These are phyloP conservation scores for Saccharomycopsis fermentans DNA, from an alignment of 805 yeast species.

Conservation along the genomic window DNA sequence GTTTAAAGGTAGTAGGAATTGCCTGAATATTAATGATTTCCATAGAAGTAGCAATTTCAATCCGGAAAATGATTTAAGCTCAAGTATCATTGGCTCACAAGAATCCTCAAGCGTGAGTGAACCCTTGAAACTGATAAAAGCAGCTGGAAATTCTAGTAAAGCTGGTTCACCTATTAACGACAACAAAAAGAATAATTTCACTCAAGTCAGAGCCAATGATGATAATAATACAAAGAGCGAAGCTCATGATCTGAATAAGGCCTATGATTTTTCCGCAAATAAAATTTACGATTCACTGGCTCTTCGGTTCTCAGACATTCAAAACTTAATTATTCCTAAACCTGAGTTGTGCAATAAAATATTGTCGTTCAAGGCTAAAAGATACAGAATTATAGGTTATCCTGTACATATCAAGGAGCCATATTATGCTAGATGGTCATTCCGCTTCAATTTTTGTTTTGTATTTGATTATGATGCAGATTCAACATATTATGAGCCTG, in stretches of 20 bases:
- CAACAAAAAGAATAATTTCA: background rate
- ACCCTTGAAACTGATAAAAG: constrained; percentile 27
- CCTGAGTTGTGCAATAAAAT: constrained; percentile 80
- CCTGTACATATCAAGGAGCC: constrained; percentile 76
- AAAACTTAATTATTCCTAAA: constrained; percentile 89
- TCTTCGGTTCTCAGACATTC: constrained; percentile 58
- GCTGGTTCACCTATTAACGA: background rate
- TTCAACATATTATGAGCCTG: constrained; percentile 77
- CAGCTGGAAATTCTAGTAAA: constrained; percentile 15
- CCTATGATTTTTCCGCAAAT: background rate
- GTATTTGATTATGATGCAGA: constrained; percentile 79
- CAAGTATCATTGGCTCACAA: background rate
- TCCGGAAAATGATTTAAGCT: background rate
- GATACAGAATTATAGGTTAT: constrained; percentile 68
- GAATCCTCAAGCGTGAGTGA: background rate
- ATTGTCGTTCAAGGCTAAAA: constrained; percentile 60
- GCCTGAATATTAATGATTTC: background rate
- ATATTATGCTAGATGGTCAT: constrained; percentile 80
- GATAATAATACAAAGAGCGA: background rate
- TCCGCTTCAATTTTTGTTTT: constrained; percentile 87
- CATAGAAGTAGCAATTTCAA: background rate
- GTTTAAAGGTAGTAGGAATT: background rate
- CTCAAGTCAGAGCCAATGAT: background rate
- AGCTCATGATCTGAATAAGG: background rate
- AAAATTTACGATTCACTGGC: constrained; percentile 25